Evolutionary conservation across 2,329 filamentous ascomycete species (phyloP), one percentile per base, ranked within the genome.

Genomic region (Colletotrichum australisinense): DNA sequence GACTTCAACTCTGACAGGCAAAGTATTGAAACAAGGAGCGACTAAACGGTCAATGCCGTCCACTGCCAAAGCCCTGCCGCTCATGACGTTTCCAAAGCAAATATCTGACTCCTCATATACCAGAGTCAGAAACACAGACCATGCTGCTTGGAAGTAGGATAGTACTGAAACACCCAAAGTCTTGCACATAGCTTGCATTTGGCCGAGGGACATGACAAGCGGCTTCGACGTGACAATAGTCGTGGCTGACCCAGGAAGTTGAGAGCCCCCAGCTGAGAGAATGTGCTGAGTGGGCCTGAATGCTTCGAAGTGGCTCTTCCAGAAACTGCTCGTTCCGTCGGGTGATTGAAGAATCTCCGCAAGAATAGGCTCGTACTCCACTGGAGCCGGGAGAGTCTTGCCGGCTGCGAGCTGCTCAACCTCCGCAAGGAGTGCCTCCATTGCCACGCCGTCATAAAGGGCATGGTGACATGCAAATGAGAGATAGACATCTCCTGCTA

Each of bases 11-110:
- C 94, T 89, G 1, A 95, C 79, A 0, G 95, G 95, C 14, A 98
- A 83, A 0, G 95, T 97, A 79, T 98, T 98, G 86, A 98, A 98
- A 80, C 95, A 97, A 0, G 95, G 95, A 0, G 94, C 95, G n/a
- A 97, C 89, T 6, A 98, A 88, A 4, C 87, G 85, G 49, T 95
- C 91, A 12, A 96, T 85, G 0, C 88, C 89, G 6, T 93, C 88
- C 3, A 95, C 81, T 0, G 90, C 83, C 11, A 94, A 79, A 0
- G 91, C 92, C 8, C 95, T 91, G 1, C 95, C 95, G 78, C 91
- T 95, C 69, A 96, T 88, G 2, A 98, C 92, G 77, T 94, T 97
- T 0, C 96, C 95, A 78, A 98, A 98, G 80, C 94, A 97, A 5
- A 98, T 78, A 78, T 98, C 95, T 0, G 84, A 80, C 5, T 85